Conservation (phyloP, 495 filamentous ascomycete genomes). For the Aspergillus hancockii region DNA sequence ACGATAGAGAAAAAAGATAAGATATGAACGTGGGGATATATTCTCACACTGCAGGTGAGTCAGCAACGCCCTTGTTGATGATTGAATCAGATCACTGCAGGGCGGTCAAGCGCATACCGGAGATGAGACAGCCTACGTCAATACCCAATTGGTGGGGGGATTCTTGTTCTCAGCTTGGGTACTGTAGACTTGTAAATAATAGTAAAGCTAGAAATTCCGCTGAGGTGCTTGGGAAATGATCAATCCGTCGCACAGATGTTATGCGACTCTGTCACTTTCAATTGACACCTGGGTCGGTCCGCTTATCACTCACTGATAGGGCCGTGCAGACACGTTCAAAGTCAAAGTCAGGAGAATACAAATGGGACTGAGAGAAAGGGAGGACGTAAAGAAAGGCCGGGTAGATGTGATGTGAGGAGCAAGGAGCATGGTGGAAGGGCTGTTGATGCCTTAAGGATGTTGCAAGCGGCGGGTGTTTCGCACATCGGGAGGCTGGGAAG, state of each 20-base stretch:
- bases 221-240: background rate
- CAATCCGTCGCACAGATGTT: background rate
- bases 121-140: slow-evolving; percentile 8
- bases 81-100: slow-evolving; percentile 17
- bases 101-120: slow-evolving; percentile 36
- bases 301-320: slow-evolving; percentile 30
- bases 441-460: slow-evolving; percentile 37
- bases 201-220: background rate
- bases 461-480: slow-evolving; percentile 35
- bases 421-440: slow-evolving; percentile 25
- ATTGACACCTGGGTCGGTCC: background rate
- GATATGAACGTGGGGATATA: slow-evolving; percentile 23
- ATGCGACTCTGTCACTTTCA: slow-evolving; percentile 3
- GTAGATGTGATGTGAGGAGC: slow-evolving; percentile 23
- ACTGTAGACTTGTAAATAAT: background rate
- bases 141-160: background rate
- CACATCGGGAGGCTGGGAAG: slow-evolving; percentile 45
- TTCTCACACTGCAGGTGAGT: slow-evolving; percentile 27
- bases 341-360: slow-evolving; percentile 4
- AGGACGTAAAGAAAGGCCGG: slow-evolving; percentile 12
- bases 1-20: slow-evolving; percentile 9
- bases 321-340: slow-evolving; percentile 11
- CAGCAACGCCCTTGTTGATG: slow-evolving; percentile 8
- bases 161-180: background rate
- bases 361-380: slow-evolving; percentile 8